phyloP scores from a whole-genome alignment of 305 asterid genomes.

The Fraxinus baroniana region DNA sequence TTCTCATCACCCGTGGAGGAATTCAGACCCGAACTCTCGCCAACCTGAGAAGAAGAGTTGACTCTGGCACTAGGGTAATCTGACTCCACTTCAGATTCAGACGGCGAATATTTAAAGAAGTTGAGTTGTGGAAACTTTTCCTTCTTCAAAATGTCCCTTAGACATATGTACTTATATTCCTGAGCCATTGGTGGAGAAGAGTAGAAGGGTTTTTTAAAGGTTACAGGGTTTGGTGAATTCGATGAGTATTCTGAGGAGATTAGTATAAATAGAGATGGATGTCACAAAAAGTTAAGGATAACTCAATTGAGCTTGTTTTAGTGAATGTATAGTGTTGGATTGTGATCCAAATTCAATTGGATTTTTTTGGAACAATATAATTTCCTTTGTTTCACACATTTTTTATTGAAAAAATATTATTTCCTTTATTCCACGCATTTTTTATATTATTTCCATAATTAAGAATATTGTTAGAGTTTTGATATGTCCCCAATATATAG shows the following conservation, averaged over 20 bases:
- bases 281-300: not conserved
- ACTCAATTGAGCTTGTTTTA: not conserved
- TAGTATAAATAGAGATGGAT: not conserved
- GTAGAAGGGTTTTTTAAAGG: not conserved
- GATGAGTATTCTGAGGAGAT: not conserved
- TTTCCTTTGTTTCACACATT: no score
- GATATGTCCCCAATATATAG: no score
- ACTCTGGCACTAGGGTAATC: not conserved
- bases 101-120: not conserved
- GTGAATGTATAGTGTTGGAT: not conserved
- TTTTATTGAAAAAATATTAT: no score
- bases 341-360: no score
- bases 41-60: not conserved
- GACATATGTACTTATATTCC: not conserved
- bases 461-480: no score
- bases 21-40: not conserved
- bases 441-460: no score
- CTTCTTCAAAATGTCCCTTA: not conserved
- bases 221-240: not conserved
- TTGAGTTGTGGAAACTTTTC: not conserved
- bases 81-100: not conserved
- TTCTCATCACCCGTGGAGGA: not conserved
- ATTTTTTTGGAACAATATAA: no score
- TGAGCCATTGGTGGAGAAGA: not conserved
- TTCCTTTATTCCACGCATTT: no score